These are phyloP conservation scores for Leccinum longicurvipes DNA, from an alignment of 768 basidiomycete genomes.

Conservation along the genomic window DNA sequence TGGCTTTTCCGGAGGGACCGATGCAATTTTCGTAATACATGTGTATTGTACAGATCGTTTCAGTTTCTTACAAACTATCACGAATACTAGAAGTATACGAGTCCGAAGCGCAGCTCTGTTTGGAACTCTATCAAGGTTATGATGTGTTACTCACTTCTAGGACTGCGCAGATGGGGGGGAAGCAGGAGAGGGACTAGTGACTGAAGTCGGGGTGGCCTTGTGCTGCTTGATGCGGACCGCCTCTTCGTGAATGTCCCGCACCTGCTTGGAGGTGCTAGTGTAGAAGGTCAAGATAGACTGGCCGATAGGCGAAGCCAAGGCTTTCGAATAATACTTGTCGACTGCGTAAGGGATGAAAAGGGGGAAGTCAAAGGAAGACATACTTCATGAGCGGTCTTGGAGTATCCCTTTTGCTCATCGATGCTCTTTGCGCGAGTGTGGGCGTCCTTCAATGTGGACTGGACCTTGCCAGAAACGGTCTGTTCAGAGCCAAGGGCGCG, in stretches of 20 bases:
- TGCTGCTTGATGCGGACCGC: conserved; percentile 76
- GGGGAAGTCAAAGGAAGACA: conserved; percentile 2
- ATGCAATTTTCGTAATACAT: no score
- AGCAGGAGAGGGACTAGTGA: conserved; percentile 5
- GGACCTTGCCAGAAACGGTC: conserved; percentile 74
- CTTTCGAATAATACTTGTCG: conserved; percentile 73
- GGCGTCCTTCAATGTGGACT: conserved; percentile 59
- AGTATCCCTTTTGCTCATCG: conserved; percentile 79
- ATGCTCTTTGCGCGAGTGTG: conserved; percentile 67
- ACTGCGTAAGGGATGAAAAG: background rate
- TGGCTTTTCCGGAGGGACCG: no score
- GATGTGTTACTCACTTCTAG: conserved; percentile 4
- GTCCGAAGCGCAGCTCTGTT: background rate
- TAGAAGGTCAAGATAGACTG: conserved; percentile 79
- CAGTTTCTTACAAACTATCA: background rate
- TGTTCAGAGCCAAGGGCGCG: conserved; percentile 75
- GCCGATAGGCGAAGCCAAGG: conserved; percentile 72
- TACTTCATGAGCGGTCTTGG: conserved; percentile 68
- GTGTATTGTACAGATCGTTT: background rate
- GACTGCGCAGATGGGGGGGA: conserved; percentile 9
- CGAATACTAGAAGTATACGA: conserved; percentile 10
- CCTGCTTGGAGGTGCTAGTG: conserved; percentile 84
- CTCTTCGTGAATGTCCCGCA: conserved; percentile 90
- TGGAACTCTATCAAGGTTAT: background rate
- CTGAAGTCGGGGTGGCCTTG: conserved; percentile 34